Evolutionary conservation across 352 stramenopile genomes (phyloP).

Genomic region (Thraustochytrium sp.): DNA sequence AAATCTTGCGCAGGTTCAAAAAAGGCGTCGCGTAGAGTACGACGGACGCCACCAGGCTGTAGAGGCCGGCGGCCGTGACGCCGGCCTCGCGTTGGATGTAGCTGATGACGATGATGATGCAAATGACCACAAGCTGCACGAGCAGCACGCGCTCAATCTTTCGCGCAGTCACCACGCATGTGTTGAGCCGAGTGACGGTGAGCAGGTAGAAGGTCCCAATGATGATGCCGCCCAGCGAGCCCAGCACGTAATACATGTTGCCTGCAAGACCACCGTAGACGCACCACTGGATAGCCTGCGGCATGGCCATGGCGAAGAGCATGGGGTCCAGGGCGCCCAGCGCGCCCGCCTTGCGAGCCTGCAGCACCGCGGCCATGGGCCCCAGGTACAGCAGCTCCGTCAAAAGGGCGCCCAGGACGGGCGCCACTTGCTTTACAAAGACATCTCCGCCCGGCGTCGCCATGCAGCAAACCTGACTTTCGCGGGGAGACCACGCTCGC

Average conservation of each 20-base stretch:
- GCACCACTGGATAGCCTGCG: background rate
- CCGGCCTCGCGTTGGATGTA: background rate
- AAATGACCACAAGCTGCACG: background rate
- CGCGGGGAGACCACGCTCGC: too few species aligned
- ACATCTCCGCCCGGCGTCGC: background rate
- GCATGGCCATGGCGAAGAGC: slow-evolving; percentile 8
- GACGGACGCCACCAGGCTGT: background rate
- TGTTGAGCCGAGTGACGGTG: background rate
- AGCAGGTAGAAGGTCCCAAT: background rate
- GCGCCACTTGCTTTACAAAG: slow-evolving; percentile 3
- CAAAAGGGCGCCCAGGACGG: background rate
- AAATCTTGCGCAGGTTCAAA: background rate
- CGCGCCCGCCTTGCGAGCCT: background rate
- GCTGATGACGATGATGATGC: background rate
- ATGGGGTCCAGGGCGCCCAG: background rate
- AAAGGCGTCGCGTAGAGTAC: background rate
- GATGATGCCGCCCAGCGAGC: background rate
- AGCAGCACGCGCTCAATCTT: background rate
- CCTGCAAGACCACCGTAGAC: background rate
- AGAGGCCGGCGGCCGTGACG: background rate
- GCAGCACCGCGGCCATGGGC: background rate
- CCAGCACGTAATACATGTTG: background rate
- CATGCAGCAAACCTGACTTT: background rate
- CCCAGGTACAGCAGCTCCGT: slow-evolving; percentile 8
- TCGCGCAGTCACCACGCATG: background rate